These are phyloP conservation scores for Boletus holoroseus DNA, from an alignment of 1,284 basidiomycete species.

Conservation along the genomic window DNA sequence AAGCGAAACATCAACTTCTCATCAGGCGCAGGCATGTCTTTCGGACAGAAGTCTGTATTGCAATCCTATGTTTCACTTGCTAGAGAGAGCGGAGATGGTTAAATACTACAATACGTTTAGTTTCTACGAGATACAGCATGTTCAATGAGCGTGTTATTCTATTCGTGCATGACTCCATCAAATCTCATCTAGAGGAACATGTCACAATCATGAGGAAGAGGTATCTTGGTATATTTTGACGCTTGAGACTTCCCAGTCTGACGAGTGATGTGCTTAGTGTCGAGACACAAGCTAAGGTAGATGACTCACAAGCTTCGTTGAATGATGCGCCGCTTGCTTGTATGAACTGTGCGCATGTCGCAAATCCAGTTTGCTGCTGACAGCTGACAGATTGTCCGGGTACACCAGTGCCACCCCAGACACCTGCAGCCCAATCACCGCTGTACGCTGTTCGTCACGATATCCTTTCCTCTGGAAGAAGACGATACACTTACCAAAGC, in stretches of 20 bases:
- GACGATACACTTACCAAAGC: conserved; percentile 51
- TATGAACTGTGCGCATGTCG: conserved; percentile 75
- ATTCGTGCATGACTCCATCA: conserved; percentile 12
- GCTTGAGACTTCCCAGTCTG: conserved; percentile 70
- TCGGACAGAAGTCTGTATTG: neutral
- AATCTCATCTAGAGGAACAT: conserved; percentile 5
- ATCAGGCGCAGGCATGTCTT: neutral
- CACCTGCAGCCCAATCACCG: conserved; percentile 81
- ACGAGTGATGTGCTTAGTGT: conserved; percentile 9
- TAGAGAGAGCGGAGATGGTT: neutral
- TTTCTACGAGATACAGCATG: conserved; percentile 21
- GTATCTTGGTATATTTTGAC: conserved; percentile 59
- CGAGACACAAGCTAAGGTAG: neutral
- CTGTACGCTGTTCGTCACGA: conserved; percentile 36
- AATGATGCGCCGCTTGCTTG: conserved; percentile 66
- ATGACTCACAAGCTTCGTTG: conserved; percentile 67
- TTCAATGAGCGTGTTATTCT: conserved; percentile 12
- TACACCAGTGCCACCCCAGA: conserved; percentile 65
- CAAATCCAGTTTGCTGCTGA: conserved; percentile 72
- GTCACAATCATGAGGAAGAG: conserved; percentile 16
- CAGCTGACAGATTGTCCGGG: conserved; percentile 81
- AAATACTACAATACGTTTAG: conserved; percentile 24
- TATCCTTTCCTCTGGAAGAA: conserved; percentile 14
- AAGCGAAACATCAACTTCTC: neutral
- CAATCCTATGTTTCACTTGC: neutral